Evolutionary conservation across 148 eudicot genomes (phyloP).

Genomic region (Camellia japonica): DNA sequence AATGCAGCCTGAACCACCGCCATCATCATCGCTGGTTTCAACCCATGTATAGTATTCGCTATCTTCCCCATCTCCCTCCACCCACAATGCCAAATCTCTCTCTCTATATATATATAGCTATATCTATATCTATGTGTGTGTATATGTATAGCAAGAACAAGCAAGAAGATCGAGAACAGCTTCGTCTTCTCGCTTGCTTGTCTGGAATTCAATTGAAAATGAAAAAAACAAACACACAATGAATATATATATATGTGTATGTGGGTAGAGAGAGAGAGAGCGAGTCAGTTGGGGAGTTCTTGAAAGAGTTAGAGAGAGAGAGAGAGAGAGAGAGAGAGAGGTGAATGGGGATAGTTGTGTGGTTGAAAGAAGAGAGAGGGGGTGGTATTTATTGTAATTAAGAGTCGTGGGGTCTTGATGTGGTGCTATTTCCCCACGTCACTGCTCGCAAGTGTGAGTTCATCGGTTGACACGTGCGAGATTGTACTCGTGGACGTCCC

Average conservation of each 20-base stretch:
- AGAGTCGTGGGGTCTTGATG: neutral
- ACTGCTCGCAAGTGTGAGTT: constrained; percentile 14
- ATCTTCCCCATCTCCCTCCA: constrained; percentile 15
- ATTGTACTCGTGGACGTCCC: neutral
- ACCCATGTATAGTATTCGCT: constrained; percentile 11
- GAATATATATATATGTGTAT: neutral
- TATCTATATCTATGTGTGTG: no score
- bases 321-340: neutral
- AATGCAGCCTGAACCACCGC: constrained; percentile 25
- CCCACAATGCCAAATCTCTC: no score
- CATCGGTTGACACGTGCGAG: neutral
- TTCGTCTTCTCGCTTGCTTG: constrained; percentile 13
- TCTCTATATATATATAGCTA: no score
- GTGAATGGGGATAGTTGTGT: neutral
- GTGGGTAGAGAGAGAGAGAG: constrained; percentile 3
- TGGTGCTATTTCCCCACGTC: constrained; percentile 19
- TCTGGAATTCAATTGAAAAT: neutral
- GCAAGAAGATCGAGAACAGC: constrained; percentile 3
- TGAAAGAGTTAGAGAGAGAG: neutral
- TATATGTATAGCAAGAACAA: neutral
- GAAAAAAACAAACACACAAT: neutral
- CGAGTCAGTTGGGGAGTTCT: constrained; percentile 12
- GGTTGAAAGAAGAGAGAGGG: neutral
- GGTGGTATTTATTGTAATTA: neutral
- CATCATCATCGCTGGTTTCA: constrained; percentile 43